Evolutionary conservation across 257 asterid genomes (phyloP).

Genomic region (Leonotis leonurus): DNA sequence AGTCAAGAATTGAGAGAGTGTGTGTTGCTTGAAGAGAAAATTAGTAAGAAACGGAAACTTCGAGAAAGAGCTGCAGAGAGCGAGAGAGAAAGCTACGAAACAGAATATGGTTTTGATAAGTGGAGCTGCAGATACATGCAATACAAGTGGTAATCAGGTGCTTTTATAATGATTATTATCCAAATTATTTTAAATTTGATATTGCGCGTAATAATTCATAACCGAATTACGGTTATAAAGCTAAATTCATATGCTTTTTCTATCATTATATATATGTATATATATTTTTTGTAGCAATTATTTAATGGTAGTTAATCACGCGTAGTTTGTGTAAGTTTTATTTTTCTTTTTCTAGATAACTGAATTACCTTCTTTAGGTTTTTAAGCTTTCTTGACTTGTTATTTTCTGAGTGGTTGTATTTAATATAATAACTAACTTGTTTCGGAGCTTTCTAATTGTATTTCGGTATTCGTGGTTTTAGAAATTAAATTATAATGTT

Average conservation of each 20-base stretch:
- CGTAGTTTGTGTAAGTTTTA: neutral
- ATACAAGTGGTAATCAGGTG: slow-evolving; percentile 5
- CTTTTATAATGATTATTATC: slow-evolving; percentile 5
- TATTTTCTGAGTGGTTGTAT: neutral
- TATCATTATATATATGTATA: too few relatives aligned
- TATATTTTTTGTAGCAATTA: too few relatives aligned
- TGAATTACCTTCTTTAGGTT: neutral
- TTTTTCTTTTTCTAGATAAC: neutral
- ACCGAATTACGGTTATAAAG: neutral
- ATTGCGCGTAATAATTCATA: neutral
- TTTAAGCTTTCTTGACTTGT: neutral
- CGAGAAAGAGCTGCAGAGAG: neutral
- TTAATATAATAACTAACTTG: too few relatives aligned
- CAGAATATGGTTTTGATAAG: slow-evolving; percentile 22
- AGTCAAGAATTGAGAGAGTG: neutral
- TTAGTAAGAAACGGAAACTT: neutral
- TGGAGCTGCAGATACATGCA: slow-evolving; percentile 18
- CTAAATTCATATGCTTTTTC: neutral
- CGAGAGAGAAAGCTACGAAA: neutral
- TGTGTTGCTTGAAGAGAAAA: too few relatives aligned
- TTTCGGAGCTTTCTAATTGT: too few relatives aligned
- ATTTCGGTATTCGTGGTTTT: too few relatives aligned
- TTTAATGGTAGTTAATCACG: neutral
- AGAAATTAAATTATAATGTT: too few relatives aligned
- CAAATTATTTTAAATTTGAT: neutral